Evolutionary conservation across 2,329 filamentous ascomycete species (phyloP).

Genomic region (Colletotrichum orchidophilum): DNA sequence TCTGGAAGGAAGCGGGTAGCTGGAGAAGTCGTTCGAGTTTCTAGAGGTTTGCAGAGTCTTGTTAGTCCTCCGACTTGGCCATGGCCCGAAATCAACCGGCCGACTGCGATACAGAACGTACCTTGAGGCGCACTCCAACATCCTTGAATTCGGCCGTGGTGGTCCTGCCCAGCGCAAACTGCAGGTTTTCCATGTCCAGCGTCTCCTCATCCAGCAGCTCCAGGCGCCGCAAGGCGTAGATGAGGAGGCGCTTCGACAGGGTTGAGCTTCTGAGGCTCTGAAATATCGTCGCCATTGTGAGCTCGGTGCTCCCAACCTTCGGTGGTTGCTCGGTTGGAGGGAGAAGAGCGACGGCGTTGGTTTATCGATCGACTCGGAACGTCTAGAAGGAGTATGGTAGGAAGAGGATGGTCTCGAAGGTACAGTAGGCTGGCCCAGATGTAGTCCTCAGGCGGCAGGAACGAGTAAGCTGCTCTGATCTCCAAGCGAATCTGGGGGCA

Average conservation of each 20-base stretch:
- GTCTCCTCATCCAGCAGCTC: slow-evolving; percentile 90
- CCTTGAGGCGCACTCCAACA: slow-evolving; percentile 82
- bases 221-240: slow-evolving; percentile 83
- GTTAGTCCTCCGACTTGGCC: neutral
- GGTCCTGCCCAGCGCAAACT: slow-evolving; percentile 82
- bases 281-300: slow-evolving; percentile 77
- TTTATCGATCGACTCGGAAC: neutral
- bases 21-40: slow-evolving; percentile 81
- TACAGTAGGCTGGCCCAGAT: neutral
- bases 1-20: slow-evolving; percentile 75
- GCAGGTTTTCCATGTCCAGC: slow-evolving; percentile 85
- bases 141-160: slow-evolving; percentile 88
- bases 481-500: neutral
- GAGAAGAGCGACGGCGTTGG: neutral
- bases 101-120: slow-evolving; percentile 47
- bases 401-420: neutral
- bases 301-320: neutral
- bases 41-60: slow-evolving; percentile 53
- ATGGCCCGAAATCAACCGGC: neutral
- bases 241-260: slow-evolving; percentile 89
- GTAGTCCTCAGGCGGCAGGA: neutral
- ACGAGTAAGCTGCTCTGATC: neutral
- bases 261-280: slow-evolving; percentile 72
- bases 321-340: neutral
- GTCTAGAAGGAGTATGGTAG: neutral